phyloP scores from a whole-genome alignment of 129 eudicot species.

The Centrapalus pauciflorus region DNA sequence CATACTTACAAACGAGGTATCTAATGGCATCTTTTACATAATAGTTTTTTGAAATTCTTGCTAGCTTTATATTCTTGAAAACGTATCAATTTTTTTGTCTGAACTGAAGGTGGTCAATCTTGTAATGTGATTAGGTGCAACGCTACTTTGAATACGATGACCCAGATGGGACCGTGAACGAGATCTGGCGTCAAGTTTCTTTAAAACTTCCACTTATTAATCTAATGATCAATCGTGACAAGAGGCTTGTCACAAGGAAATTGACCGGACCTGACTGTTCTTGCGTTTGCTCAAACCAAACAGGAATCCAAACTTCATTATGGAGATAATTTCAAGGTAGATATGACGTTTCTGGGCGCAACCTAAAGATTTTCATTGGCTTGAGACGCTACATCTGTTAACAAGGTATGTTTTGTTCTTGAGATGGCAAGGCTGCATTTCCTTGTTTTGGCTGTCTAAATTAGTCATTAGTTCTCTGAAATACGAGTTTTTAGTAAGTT shows the following conservation, averaged over 20 bases:
- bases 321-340: conserved; percentile 16
- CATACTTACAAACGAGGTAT: not conserved
- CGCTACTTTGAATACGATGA: conserved; percentile 75
- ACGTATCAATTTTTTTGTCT: not conserved
- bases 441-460: conserved; percentile 18
- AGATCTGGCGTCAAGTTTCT: conserved; percentile 80
- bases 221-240: conserved; percentile 72
- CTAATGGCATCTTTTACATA: not conserved
- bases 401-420: not conserved
- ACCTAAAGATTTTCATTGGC: conserved; percentile 1
- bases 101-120: conserved; percentile 7
- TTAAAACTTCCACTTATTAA: conserved; percentile 52
- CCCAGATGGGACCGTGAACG: conserved; percentile 67
- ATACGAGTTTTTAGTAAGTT: conserved; percentile 15
- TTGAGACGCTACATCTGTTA: conserved; percentile 5
- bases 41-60: conserved; percentile 1
- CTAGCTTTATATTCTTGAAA: not conserved
- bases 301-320: conserved; percentile 38
- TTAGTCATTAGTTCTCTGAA: conserved; percentile 12
- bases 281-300: conserved; percentile 65
- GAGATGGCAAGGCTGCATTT: not conserved
- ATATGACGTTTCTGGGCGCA: conserved; percentile 7
- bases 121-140: conserved; percentile 38
- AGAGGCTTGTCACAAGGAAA: conserved; percentile 41
- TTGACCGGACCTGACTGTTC: conserved; percentile 59